These are phyloP conservation scores for Fusarium sp. DNA, from an alignment of 2,329 filamentous ascomycete species.

Conservation along the genomic window DNA sequence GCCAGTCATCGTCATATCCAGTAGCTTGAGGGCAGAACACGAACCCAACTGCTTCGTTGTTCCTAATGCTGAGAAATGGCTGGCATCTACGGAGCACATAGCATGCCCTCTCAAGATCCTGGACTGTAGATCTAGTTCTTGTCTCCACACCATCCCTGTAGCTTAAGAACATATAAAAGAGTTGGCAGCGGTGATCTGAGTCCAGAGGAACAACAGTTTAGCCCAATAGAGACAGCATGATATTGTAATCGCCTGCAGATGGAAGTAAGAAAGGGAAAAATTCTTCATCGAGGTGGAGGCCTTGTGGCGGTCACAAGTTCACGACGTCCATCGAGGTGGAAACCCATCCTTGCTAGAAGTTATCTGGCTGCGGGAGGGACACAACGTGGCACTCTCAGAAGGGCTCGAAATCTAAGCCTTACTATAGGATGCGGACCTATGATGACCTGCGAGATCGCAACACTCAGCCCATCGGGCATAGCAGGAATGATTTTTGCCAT, in stretches of 20 bases:
- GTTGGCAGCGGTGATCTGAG: constrained; percentile 24
- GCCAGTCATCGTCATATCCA: background rate
- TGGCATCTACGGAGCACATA: background rate
- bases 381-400: constrained; percentile 42
- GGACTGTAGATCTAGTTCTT: constrained; percentile 42
- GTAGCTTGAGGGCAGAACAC: constrained; percentile 2
- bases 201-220: constrained; percentile 13
- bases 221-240: constrained; percentile 19
- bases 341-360: constrained; percentile 30
- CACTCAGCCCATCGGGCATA: constrained; percentile 10
- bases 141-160: constrained; percentile 35
- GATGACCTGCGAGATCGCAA: constrained; percentile 17
- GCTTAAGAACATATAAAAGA: constrained; percentile 11
- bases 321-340: constrained; percentile 40
- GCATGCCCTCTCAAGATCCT: constrained; percentile 33
- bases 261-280: constrained; percentile 22
- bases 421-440: constrained; percentile 25
- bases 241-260: constrained; percentile 14
- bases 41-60: constrained; percentile 2
- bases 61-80: constrained; percentile 7
- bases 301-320: constrained; percentile 36
- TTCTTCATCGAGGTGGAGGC: constrained; percentile 43
- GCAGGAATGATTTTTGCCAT: constrained; percentile 4
- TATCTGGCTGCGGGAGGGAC: constrained; percentile 29
- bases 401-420: constrained; percentile 29